These are phyloP conservation scores for Yamadazyma mexicana DNA, from an alignment of 1,139 yeast genomes.

Conservation along the genomic window DNA sequence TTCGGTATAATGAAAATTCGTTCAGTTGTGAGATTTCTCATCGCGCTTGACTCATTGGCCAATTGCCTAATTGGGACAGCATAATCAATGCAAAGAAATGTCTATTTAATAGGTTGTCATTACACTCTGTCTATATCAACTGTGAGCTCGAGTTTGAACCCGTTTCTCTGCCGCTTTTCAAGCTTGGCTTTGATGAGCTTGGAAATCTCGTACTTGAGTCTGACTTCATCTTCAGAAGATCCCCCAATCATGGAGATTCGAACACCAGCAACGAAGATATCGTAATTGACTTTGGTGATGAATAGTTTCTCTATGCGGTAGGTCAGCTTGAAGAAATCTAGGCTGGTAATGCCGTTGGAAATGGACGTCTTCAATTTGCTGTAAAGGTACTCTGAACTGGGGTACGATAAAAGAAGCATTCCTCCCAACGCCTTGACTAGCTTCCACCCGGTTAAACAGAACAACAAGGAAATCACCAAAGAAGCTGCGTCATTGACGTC, in stretches of 20 bases:
- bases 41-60: slow-evolving; percentile 37
- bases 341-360: slow-evolving; percentile 34
- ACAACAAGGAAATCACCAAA: slow-evolving; percentile 46
- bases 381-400: slow-evolving; percentile 44
- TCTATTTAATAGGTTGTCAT: not conserved
- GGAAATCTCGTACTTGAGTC: slow-evolving; percentile 53
- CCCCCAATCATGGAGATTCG: slow-evolving; percentile 64
- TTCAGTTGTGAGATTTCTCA: slow-evolving; percentile 24
- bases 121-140: slow-evolving; percentile 53
- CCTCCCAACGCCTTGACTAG: slow-evolving; percentile 53
- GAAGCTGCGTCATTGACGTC: slow-evolving; percentile 54
- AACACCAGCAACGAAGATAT: slow-evolving; percentile 56
- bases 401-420: slow-evolving; percentile 53
- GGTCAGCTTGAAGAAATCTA: slow-evolving; percentile 51
- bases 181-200: slow-evolving; percentile 42
- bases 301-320: slow-evolving; percentile 51
- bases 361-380: slow-evolving; percentile 35
- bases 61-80: slow-evolving; percentile 25
- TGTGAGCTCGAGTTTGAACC: slow-evolving; percentile 54
- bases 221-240: slow-evolving; percentile 65
- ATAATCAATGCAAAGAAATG: not conserved
- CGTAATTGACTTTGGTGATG: slow-evolving; percentile 63
- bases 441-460: slow-evolving; percentile 56
- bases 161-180: slow-evolving; percentile 23
- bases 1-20: not conserved